Base-by-base conservation (phyloP, 176 grass and related monocot genomes). In the Oryza rufipogon region DNA sequence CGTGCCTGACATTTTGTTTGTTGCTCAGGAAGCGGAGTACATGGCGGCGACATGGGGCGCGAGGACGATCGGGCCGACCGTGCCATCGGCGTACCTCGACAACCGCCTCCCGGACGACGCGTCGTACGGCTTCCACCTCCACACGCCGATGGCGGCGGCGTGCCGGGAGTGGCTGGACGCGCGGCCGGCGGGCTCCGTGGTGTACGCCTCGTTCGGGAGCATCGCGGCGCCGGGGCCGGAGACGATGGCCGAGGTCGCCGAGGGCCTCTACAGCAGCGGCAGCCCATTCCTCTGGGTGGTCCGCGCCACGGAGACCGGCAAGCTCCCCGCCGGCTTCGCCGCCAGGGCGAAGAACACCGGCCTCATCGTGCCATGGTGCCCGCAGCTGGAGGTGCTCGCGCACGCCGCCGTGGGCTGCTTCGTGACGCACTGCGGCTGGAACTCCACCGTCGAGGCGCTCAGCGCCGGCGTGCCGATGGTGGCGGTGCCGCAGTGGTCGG, bases 401-500 rank as follows among this genome's bases (percentile, higher is more conserved):
- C 91, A 98, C 66, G 33, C 38, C 0, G 78, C 85, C 0, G 54
- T 89, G 0, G 95, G 95, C 0, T 97, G 95, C 42, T 97, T 97
- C 66, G 33, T 92, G 16, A 92, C 90, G 7, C 94, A 94, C 67
- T 91, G 92, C 6, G 90, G 92, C 0, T 94, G 94, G 90, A 97
- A 97, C 80, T 97, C 94, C 0, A 94, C 90, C 0, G 0, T 84
- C 32, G 88, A 86, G 71, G 83, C 48, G 39, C 38, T 89, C 2
- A 74, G 54, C 23, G 12, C 70, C 4, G 84, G 80, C 0, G 78
- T 88, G 60, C 84, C 73, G 6, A 67, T 90, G 75, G 82, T 90
- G 42, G 90, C 75, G 5, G 58, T 90, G 87, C 88, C 92, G 30
- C 49, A 97, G 4, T 94, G 86, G 86, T 87, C 94, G 1, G 90